Conservation (phyloP, 2,329 filamentous ascomycete species). For the Curvularia eragrostidis region DNA sequence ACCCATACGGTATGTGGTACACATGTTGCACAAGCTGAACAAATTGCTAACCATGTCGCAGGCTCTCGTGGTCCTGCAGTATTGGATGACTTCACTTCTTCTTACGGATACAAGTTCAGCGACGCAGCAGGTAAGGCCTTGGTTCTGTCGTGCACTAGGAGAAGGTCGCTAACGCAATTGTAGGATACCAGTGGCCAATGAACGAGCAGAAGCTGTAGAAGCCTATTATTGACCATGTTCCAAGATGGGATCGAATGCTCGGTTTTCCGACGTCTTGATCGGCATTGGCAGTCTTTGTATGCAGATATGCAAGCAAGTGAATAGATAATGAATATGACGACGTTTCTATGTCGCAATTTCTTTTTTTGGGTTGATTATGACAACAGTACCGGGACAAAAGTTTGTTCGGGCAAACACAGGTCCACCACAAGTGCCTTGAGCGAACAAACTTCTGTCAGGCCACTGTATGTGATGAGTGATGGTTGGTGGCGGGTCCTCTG, state of each 20-base stretch:
- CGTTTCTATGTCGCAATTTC: conserved; percentile 10
- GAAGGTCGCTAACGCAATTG: conserved; percentile 23
- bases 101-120: conserved; percentile 98
- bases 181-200: conserved; percentile 53
- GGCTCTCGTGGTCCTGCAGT: conserved; percentile 96
- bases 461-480: conserved; percentile 5
- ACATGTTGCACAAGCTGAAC: background rate
- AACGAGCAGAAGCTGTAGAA: conserved; percentile 47
- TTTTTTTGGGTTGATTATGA: too few species aligned
- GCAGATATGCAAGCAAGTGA: conserved; percentile 8
- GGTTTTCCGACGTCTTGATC: conserved; percentile 16
- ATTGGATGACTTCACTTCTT: conserved; percentile 96
- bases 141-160: conserved; percentile 16
- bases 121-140: conserved; percentile 75
- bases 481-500: background rate
- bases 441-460: too few species aligned
- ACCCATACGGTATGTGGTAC: conserved; percentile 83
- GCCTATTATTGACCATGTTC: conserved; percentile 19
- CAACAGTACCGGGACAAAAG: too few species aligned
- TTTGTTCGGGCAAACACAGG: too few species aligned
- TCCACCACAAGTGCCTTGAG: too few species aligned
- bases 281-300: conserved; percentile 3
- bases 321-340: conserved; percentile 30
- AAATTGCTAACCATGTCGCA: conserved; percentile 52
- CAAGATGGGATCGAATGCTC: conserved; percentile 18